These are phyloP conservation scores for Casaregolazyma lundiana DNA, from an alignment of 1,139 yeast species.

Conservation along the genomic window DNA sequence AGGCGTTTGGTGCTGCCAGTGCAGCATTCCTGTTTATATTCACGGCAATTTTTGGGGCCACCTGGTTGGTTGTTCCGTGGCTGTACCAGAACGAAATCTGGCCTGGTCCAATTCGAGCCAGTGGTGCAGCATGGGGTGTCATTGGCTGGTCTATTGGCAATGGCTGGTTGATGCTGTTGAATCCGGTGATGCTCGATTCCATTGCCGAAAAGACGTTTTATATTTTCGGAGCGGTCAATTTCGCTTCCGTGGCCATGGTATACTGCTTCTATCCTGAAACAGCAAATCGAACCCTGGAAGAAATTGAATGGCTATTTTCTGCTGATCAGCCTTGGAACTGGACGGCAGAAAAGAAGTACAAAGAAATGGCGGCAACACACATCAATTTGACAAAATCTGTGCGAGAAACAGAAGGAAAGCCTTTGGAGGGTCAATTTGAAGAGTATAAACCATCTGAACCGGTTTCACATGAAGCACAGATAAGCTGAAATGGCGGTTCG, in stretches of 20 bases:
- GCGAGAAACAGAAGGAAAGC: too few species aligned
- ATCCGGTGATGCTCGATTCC: slow-evolving; percentile 42
- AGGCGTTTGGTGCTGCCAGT: slow-evolving; percentile 39
- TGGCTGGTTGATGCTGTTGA: slow-evolving; percentile 62
- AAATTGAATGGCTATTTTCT: slow-evolving; percentile 46
- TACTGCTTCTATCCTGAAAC: slow-evolving; percentile 47
- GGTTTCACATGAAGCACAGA: too few species aligned
- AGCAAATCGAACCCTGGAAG: slow-evolving; percentile 58
- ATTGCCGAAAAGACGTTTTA: slow-evolving; percentile 43
- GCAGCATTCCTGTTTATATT: slow-evolving; percentile 56
- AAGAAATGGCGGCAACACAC: too few species aligned
- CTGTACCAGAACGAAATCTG: slow-evolving; percentile 68
- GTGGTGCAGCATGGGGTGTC: slow-evolving; percentile 66
- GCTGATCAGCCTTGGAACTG: too few species aligned
- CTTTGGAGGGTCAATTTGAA: too few species aligned
- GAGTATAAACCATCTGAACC: too few species aligned
- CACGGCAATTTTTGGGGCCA: slow-evolving; percentile 49
- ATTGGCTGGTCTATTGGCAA: slow-evolving; percentile 78
- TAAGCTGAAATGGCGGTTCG: too few species aligned
- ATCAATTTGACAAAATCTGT: too few species aligned
- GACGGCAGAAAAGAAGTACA: too few species aligned
- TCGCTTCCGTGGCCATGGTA: slow-evolving; percentile 51
- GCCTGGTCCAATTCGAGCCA: slow-evolving; percentile 66
- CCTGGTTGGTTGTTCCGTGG: slow-evolving; percentile 81
- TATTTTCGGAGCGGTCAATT: too few species aligned